Evolutionary conservation across 2,329 filamentous ascomycete species (phyloP), one percentile per base, ranked within the genome.

Genomic region (Cladobotryum protrusum): DNA sequence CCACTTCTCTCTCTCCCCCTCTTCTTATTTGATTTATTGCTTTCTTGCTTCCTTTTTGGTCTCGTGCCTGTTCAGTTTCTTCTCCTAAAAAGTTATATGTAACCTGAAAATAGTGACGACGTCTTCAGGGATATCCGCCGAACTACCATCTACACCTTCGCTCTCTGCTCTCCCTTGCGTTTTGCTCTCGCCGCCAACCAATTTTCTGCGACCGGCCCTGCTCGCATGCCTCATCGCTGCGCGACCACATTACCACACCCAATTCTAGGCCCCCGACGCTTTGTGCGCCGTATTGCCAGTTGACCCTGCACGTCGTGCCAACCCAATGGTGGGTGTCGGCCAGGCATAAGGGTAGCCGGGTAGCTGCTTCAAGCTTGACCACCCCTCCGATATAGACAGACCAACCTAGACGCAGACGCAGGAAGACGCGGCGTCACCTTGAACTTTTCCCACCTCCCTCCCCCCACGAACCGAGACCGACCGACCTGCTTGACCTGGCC

Each of bases 141-240:
- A 29, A 29, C 6, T 9, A 8, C 24, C n/a, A n/a, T 14, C 33
- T 37, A n/a, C 35, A n/a, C 35, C 35, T 17, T 17, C 35, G 5
- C 35, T 35, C 33, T 9, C 15, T 40, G 15, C 14, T 40, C 14
- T 19, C 19, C 37, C 37, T n/a, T 40, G 37, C 37, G 37, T 19
- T 15, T 20, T 19, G 40, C 14, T 43, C 18, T 20, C 41, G 24
- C 19, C 41, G 41, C 50, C 43, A 15, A 32, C 41, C 43, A 42
- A 46, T 37, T 29, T 29, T 33, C 46, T 43, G 52, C 43, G 48
- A 35, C 18, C 43, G 49, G 56, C 53, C 53, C 56, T 52, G 57
- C 54, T 61, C 59, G 61, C 61, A 65, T 66, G 63, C 63, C 59
- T 62, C 60, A 64, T 65, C 63, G 63, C 55, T 66, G 63, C 60